Base-by-base conservation (phyloP, 1,284 basidiomycete species). In the Sanghuangporus baumii region DNA sequence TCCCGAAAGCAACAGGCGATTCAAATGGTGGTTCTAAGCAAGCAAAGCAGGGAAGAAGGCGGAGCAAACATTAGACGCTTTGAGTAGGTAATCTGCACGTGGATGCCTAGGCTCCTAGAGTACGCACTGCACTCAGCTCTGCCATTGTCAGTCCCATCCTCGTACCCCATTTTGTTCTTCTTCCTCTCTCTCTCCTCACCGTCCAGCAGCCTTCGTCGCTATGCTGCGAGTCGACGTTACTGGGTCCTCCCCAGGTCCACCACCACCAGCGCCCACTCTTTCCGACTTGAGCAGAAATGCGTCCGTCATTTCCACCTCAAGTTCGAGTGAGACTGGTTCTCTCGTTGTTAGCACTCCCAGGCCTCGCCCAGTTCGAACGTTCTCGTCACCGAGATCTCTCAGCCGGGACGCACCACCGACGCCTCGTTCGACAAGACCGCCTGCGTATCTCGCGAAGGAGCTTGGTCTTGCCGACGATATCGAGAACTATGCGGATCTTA, bases 201-300 rank as follows among this genome's bases (percentile, higher is more conserved):
- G 4, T 31, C 12, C 52, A 34, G 52, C 52, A 14, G 11, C 31
- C 20, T 18, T 41, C n/a, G 48, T 34, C 68, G 68, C 65, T 63
- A 81, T 82, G 80, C 74, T 79, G 64, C 73, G 74, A 65, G 67
- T 78, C 63, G 75, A 78, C 67, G 70, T 74, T 18, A 68, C 75
- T 5, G 70, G 72, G 18, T 74, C 76, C 56, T 75, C 78, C 43
- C 72, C 76, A 36, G 76, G 75, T 36, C 66, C 73, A 52, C 64
- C 73, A 52, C 64, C 71, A 11, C 70, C 67, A 60, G 72, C 73
- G 11, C 77, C 80, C 9, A 77, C 79, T 1, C 78, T 88, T 55
- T 83, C 84, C 59, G 83, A 85, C 71, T 79, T 90, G 61, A 87
- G 85, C 76, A 82, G 88, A 71, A 89, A 89, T 76, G 81, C 88